Base-by-base conservation (phyloP, 495 filamentous ascomycete genomes). In the Daldinia caldariorum region DNA sequence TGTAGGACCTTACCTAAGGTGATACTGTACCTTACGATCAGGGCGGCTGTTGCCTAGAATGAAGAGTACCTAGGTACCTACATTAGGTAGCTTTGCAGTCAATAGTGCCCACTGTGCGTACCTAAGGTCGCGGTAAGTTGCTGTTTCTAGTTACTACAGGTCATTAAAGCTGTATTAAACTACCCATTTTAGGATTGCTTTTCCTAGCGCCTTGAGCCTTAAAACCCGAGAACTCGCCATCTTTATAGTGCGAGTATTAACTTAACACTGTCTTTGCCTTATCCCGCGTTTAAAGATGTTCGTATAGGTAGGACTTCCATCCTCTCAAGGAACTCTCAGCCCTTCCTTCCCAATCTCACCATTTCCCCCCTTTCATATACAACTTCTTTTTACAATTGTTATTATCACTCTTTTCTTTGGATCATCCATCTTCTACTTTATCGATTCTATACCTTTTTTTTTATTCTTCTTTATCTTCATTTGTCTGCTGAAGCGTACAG, bases 21-120 rank as follows among this genome's bases (percentile, higher is more conserved):
- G n/a, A n/a, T n/a, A n/a, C 26, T 1, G 39, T 47, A 53, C 56
- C 55, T 63, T 68, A 59, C 49, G 61, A 66, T 66, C 41, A 7
- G 37, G 57, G 57, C 53, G 29, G 43, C 41, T 58, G 62, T 62
- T 71, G 68, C 68, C 68, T 71, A 61, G 58, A 65, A 16, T 9
- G 38, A 16, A 50, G 34, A 37, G 31, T 18, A 49, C 20, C 50
- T 12, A 55, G 18, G 51, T 55, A 55, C 51, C 22, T n/a, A n/a
- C n/a, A n/a, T 32, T 35, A 55, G 29, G 22, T n/a, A n/a, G n/a
- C n/a, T n/a, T n/a, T n/a, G n/a, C n/a, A n/a, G n/a, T n/a, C n/a
- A n/a, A n/a, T n/a, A n/a, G n/a, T n/a, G n/a, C n/a, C n/a, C n/a
- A n/a, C 43, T 47, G 43, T 47, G 10, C n/a, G 39, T 18, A 43